phyloP scores from a whole-genome alignment of 2,329 filamentous ascomycete genomes.

The Lasiodiplodia citricola region DNA sequence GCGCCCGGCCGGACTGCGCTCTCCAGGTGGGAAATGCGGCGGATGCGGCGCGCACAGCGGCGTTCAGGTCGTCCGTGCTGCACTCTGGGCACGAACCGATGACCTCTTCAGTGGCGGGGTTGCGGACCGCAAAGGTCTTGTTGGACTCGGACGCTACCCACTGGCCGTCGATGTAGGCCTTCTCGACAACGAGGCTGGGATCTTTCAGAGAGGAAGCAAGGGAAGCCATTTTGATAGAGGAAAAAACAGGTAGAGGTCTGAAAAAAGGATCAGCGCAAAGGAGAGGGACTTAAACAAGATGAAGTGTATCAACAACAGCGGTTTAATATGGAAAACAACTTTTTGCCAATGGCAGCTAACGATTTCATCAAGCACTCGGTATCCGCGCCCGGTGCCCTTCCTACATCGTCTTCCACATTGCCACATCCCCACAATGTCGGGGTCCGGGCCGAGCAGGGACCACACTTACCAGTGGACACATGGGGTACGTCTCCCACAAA shows the following conservation, averaged over 20 bases:
- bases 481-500: too few species aligned
- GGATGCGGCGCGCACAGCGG: background rate
- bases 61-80: background rate
- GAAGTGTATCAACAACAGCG: background rate
- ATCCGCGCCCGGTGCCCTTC: too few species aligned
- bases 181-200: slow-evolving; percentile 14
- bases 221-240: slow-evolving; percentile 20
- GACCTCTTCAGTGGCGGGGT: background rate
- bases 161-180: slow-evolving; percentile 26
- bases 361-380: too few species aligned
- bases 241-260: background rate
- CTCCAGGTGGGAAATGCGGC: slow-evolving; percentile 2
- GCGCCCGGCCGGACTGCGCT: background rate
- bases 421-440: too few species aligned
- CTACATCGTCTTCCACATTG: too few species aligned
- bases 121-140: background rate
- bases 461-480: too few species aligned
- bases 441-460: too few species aligned
- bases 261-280: background rate
- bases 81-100: slow-evolving; percentile 4
- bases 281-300: background rate
- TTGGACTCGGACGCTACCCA: slow-evolving; percentile 19
- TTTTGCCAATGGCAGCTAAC: too few species aligned
- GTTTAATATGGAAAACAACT: background rate
- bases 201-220: slow-evolving; percentile 3